Conservation (phyloP, 306 rosid species). For the Senna siamea region DNA sequence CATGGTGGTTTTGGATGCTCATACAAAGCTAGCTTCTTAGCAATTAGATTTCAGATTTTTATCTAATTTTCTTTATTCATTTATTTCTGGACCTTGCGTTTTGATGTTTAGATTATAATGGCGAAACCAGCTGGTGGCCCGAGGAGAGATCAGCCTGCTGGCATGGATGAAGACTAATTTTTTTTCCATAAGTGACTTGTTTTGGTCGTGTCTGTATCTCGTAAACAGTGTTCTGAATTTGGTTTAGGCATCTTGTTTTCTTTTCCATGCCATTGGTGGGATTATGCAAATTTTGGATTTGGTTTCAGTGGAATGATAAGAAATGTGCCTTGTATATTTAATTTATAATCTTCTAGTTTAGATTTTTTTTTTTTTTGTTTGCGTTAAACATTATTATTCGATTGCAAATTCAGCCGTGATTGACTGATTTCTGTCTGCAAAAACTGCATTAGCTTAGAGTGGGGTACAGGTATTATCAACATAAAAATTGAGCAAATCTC, state of each 20-base stretch:
- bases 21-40: too few relatives aligned
- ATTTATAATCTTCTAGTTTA: neutral
- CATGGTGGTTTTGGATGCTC: too few relatives aligned
- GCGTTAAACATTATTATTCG: neutral
- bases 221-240: conserved; percentile 31
- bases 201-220: conserved; percentile 39
- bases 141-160: conserved; percentile 78
- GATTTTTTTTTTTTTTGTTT: neutral
- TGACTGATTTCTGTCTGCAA: neutral
- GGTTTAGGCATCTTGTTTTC: conserved; percentile 42
- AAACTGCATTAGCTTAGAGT: neutral
- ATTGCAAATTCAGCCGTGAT: neutral
- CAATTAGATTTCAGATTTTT: too few relatives aligned
- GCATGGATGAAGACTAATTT: conserved; percentile 82
- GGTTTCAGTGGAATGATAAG: conserved; percentile 18
- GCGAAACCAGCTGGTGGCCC: conserved; percentile 99
- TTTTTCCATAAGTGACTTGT: neutral
- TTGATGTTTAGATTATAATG: conserved; percentile 76
- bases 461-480: neutral
- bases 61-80: too few relatives aligned
- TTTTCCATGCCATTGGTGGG: conserved; percentile 26
- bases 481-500: neutral
- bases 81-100: too few relatives aligned
- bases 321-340: conserved; percentile 40
- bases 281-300: conserved; percentile 46